Evolutionary conservation across 148 eudicot species (phyloP).

Genomic region (Rhododendron vialii): DNA sequence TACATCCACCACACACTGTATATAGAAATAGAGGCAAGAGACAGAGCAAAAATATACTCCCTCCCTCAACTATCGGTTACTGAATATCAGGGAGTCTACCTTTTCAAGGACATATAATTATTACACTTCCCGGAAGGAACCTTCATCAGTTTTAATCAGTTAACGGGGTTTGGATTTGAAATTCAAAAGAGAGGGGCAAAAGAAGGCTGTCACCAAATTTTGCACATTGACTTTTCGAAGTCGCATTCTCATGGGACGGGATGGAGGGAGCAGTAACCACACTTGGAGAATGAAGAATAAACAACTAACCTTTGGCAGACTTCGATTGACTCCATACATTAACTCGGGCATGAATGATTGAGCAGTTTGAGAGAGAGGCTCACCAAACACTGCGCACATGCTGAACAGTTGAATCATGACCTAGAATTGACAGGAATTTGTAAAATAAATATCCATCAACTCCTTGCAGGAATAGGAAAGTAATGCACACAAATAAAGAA

Average conservation of each 20-base stretch:
- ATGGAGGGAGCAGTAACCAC: neutral
- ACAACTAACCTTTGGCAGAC: conserved; percentile 58
- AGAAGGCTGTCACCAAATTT: neutral
- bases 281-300: neutral
- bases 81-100: neutral
- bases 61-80: neutral
- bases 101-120: neutral
- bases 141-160: neutral
- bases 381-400: conserved; percentile 86
- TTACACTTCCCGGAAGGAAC: neutral
- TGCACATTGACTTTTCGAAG: neutral
- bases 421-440: conserved; percentile 31
- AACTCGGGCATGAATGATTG: conserved; percentile 99
- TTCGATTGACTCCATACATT: conserved; percentile 73
- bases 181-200: neutral
- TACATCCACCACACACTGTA: neutral
- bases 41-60: neutral
- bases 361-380: conserved; percentile 97
- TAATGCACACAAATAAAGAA: neutral
- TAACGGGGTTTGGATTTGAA: neutral
- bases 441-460: conserved; percentile 7
- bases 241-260: neutral
- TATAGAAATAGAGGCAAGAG: neutral
- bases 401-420: conserved; percentile 72
- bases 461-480: neutral